phyloP scores from a whole-genome alignment of 2,329 filamentous ascomycete species.

The Penicillium sp. region DNA sequence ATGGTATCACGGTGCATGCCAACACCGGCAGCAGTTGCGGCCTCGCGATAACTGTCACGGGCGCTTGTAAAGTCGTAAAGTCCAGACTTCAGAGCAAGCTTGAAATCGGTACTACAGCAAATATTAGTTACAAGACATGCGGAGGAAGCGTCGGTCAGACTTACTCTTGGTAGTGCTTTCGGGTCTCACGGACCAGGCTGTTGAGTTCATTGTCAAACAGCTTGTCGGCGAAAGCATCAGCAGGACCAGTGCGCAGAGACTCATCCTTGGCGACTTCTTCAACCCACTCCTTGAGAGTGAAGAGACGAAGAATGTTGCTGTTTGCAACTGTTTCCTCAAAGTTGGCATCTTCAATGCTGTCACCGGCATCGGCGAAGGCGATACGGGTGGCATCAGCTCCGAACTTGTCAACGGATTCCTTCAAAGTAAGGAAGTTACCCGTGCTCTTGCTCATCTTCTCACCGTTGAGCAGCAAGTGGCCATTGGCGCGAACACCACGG shows the following conservation, averaged over 20 bases:
- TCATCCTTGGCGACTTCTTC: constrained; percentile 74
- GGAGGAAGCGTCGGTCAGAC: constrained; percentile 15
- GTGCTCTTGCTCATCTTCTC: constrained; percentile 99
- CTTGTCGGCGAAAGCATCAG: constrained; percentile 74
- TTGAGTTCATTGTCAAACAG: constrained; percentile 95
- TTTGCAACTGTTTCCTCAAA: constrained; percentile 95
- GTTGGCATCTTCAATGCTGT: constrained; percentile 92
- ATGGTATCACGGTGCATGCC: constrained; percentile 82
- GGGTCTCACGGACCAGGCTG: constrained; percentile 68
- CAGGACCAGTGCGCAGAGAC: constrained; percentile 68
- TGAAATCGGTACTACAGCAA: constrained; percentile 61
- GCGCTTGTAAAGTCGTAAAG: constrained; percentile 89
- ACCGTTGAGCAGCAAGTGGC: constrained; percentile 88
- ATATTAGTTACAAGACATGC: constrained; percentile 7
- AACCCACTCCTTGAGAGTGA: constrained; percentile 80
- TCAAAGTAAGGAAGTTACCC: constrained; percentile 91
- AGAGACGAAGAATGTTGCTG: constrained; percentile 80
- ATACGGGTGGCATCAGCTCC: constrained; percentile 89
- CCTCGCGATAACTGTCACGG: constrained; percentile 85
- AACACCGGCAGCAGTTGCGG: constrained; percentile 66
- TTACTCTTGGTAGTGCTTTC: constrained; percentile 67
- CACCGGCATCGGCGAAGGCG: constrained; percentile 87
- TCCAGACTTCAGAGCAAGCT: constrained; percentile 75
- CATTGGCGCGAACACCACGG: constrained; percentile 76
- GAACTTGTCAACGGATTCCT: constrained; percentile 81